phyloP scores from a whole-genome alignment of 768 basidiomycete species.

The Naganishia friedmannii region DNA sequence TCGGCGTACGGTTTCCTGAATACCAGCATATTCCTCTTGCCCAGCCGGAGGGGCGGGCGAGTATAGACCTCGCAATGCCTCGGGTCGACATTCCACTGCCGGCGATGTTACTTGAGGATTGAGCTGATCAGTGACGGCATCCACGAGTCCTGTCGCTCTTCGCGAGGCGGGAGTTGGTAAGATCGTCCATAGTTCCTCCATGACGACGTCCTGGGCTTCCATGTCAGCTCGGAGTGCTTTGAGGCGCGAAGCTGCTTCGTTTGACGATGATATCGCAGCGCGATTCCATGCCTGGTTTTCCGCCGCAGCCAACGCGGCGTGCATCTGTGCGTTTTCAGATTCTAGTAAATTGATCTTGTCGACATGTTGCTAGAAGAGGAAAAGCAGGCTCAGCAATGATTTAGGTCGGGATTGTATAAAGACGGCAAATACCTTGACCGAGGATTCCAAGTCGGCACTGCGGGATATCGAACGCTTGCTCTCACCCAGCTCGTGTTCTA shows the following conservation, averaged over 20 bases:
- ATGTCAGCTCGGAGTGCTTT: constrained; percentile 55
- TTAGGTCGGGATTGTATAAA: neutral
- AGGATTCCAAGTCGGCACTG: constrained; percentile 26
- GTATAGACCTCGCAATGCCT: constrained; percentile 78
- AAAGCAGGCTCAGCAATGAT: neutral
- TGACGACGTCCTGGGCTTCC: constrained; percentile 61
- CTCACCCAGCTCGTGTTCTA: constrained; percentile 15
- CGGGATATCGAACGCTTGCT: constrained; percentile 32
- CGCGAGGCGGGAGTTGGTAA: constrained; percentile 83
- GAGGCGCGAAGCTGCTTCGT: constrained; percentile 19
- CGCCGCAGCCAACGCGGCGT: constrained; percentile 8
- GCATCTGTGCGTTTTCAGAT: constrained; percentile 25
- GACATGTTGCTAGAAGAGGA: neutral
- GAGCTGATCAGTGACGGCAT: constrained; percentile 49
- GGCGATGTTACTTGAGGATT: constrained; percentile 53
- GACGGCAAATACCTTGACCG: constrained; percentile 17
- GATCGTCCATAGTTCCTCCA: constrained; percentile 73
- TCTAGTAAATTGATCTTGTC: constrained; percentile 23
- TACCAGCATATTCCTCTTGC: constrained; percentile 58
- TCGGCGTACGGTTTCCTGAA: constrained; percentile 72
- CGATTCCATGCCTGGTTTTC: constrained; percentile 27
- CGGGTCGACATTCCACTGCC: constrained; percentile 72
- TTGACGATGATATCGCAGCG: constrained; percentile 28
- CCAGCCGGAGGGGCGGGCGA: constrained; percentile 51
- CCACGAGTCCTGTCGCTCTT: constrained; percentile 54